Evolutionary conservation across 805 yeast genomes (phyloP), one percentile per base, ranked within the genome.

Genomic region (Wickerhamiella sergipiensis): DNA sequence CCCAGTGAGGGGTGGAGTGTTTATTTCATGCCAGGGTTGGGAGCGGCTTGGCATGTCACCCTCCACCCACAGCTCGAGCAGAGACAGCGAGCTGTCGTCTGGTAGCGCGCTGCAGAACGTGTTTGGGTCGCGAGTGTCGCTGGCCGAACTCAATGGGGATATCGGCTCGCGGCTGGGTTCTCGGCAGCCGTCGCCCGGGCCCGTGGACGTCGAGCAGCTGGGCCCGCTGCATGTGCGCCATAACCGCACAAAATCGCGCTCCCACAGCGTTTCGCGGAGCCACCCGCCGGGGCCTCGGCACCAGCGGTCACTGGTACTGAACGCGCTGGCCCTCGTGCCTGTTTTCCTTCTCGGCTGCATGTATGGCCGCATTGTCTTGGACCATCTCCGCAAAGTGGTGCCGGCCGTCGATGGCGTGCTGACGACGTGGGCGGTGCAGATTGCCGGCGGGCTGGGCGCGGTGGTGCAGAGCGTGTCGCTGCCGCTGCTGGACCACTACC

Each of bases 71-170:
- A 29, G 33, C 15, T 15, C 19, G 40, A 15, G 9, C 40, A 36
- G 19, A 36, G 43, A 40, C 43, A 19, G 15, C 24, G 24, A 40
- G 24, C 43, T 40, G 13, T 12, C 24, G 24, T 15, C 43, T 24
- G 43, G 43, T 9, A 40, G 43, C 31, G 47, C 71, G 9, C 57
- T 69, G 17, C 56, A 60, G 10, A 69, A 65, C 17, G 70, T 69
- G 33, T 69, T 69, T 54, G 72, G 72, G 7, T 65, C 71, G 12
- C 59, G 60, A 31, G 66, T 64, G 12, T 62, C 68, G 29, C 61
- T 68, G 33, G 64, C 66, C 1, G 72, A 69, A 54, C 61, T 65
- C 44, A 61, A 58, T 36, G 65, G 71, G 29, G 67, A 60, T 50
- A 58, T 47, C 22, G 33, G 33, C 33, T 52, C 44, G 24, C 50